Evolutionary conservation across 2,329 filamentous ascomycete genomes (phyloP).

Genomic region (Penicillium italicum): DNA sequence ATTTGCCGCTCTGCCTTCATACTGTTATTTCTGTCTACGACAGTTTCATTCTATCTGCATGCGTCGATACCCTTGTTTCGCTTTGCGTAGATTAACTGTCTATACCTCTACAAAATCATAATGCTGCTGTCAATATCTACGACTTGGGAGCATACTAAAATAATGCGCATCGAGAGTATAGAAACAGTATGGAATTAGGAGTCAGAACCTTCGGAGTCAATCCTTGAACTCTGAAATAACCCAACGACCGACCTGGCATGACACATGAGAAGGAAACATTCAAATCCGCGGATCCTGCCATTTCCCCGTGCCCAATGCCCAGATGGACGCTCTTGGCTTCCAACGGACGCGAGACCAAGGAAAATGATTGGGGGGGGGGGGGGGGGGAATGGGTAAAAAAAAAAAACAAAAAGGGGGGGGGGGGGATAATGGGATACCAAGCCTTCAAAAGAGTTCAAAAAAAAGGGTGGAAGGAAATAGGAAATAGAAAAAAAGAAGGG

Average conservation of each 20-base stretch:
- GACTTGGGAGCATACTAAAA: background rate
- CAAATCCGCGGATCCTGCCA: constrained; percentile 31
- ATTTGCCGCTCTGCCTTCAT: background rate
- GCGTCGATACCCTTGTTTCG: background rate
- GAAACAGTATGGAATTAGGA: constrained; percentile 10
- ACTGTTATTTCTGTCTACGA: background rate
- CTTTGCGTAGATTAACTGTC: background rate
- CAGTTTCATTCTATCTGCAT: background rate
- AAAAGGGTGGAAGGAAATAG: constrained; percentile 28
- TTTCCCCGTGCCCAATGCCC: constrained; percentile 27
- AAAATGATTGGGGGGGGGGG: constrained; percentile 28
- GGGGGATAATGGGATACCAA: constrained; percentile 40
- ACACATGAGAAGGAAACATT: constrained; percentile 38
- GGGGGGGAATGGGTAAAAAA: no score
- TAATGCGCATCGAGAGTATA: background rate
- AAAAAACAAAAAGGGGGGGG: constrained; percentile 26
- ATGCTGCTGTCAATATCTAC: background rate
- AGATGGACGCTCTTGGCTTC: constrained; percentile 23
- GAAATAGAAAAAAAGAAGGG: constrained; percentile 26
- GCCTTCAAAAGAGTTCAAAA: constrained; percentile 28
- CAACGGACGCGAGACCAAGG: constrained; percentile 28
- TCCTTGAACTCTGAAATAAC: constrained; percentile 31
- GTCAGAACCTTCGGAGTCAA: constrained; percentile 25
- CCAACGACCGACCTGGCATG: constrained; percentile 35
- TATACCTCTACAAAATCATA: background rate